Evolutionary conservation across 306 rosid species (phyloP).

Genomic region (Dryas octopetala): DNA sequence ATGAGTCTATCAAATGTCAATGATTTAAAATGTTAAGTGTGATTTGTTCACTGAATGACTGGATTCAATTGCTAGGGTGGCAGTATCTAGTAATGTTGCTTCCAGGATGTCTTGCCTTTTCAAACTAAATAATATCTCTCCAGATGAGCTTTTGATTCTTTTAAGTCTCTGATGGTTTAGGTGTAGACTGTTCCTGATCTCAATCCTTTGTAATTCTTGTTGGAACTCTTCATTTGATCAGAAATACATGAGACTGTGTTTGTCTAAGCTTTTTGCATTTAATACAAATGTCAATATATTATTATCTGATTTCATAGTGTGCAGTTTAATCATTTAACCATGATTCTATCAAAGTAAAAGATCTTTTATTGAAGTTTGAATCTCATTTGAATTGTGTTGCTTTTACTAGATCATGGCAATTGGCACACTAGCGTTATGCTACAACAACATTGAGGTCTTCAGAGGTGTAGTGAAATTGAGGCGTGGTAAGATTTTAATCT

Average conservation of each 20-base stretch:
- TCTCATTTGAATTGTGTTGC: conserved; percentile 31
- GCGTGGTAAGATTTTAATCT: conserved; percentile 66
- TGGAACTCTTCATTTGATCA: neutral
- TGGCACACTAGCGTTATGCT: conserved; percentile 90
- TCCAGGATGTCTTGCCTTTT: neutral
- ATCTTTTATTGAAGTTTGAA: conserved; percentile 9
- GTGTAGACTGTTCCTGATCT: neutral
- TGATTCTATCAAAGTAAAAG: neutral
- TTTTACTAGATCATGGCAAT: conserved; percentile 83
- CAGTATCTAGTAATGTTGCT: neutral
- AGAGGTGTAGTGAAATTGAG: conserved; percentile 97
- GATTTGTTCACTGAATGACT: neutral
- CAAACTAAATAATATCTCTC: neutral
- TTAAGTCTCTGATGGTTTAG: neutral
- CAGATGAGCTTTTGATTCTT: neutral
- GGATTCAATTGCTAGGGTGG: neutral
- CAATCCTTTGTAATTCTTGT: neutral
- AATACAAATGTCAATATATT: neutral
- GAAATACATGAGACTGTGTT: neutral
- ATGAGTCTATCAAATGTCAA: neutral
- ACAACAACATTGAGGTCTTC: conserved; percentile 84
- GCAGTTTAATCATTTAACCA: neutral
- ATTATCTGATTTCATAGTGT: neutral
- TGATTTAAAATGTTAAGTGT: neutral
- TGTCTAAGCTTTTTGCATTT: neutral